A percentile compares a stretch with the other conserved stretches of the same genome.
Conservation (phyloP, 2,329 filamentous ascomycete species). For the Cytospora paraplurivora region DNA sequence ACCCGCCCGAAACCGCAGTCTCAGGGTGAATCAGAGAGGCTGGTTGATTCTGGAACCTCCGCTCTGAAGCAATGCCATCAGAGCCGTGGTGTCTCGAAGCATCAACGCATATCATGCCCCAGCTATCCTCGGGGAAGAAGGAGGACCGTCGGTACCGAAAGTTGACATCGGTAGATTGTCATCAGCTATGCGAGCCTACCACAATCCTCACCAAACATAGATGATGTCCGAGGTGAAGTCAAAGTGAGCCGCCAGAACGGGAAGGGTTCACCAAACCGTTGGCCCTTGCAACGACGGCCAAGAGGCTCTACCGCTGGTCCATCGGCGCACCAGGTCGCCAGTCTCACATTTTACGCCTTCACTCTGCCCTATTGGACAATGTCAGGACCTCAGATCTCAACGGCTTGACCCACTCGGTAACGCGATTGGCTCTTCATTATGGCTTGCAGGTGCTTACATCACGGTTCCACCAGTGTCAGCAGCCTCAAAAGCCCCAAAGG, state of each 20-base stretch:
- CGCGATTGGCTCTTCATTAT: not conserved
- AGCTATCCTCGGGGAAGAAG: conserved; percentile 11
- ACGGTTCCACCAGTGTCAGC: conserved; percentile 13
- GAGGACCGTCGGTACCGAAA: conserved; percentile 25
- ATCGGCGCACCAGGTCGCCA: not conserved
- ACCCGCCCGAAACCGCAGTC: conserved; percentile 15
- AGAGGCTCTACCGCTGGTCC: not conserved
- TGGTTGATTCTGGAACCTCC: not conserved
- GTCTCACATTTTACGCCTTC: conserved; percentile 4
- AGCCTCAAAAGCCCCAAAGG: conserved; percentile 9
- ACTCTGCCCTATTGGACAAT: conserved; percentile 9
- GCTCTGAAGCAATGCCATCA: not conserved
- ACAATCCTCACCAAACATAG: not conserved
- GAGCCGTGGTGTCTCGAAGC: conserved; percentile 5
- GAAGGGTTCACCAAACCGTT: conserved; percentile 15
- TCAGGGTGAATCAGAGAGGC: conserved; percentile 11
- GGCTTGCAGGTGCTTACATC: conserved; percentile 21
- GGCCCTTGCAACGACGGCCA: not conserved
- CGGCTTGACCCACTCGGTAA: not conserved
- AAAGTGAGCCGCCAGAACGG: not conserved
- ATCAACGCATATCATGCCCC: not conserved
- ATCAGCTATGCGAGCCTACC: conserved; percentile 14
- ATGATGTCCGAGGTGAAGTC: not conserved
- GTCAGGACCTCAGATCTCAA: conserved; percentile 6
- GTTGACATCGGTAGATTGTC: conserved; percentile 20